Conservation (phyloP, 495 filamentous ascomycete species). For the Paragyromitra xinjiangensis region DNA sequence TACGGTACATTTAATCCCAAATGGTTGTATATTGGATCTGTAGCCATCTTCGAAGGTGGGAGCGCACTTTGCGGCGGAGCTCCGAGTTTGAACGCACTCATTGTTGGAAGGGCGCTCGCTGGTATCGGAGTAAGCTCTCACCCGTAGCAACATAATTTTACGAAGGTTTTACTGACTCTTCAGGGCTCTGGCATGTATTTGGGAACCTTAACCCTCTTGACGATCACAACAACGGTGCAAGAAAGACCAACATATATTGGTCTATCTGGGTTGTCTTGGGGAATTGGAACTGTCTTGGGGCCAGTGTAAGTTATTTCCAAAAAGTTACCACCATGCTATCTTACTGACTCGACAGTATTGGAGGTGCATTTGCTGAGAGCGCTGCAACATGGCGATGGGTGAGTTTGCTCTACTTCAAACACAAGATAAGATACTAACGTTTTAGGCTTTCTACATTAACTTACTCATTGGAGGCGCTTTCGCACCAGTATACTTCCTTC, state of each 20-base stretch:
- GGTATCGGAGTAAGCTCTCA: slow-evolving; percentile 67
- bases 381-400: slow-evolving; percentile 47
- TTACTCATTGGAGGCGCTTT: slow-evolving; percentile 66
- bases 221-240: slow-evolving; percentile 59
- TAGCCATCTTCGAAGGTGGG: slow-evolving; percentile 64
- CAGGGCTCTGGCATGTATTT: slow-evolving; percentile 66
- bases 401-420: neutral
- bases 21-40: slow-evolving; percentile 63
- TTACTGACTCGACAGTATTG: slow-evolving; percentile 21
- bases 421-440: neutral
- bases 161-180: slow-evolving; percentile 51
- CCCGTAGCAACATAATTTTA: slow-evolving; percentile 63
- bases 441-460: slow-evolving; percentile 77
- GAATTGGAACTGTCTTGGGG: slow-evolving; percentile 41
- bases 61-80: slow-evolving; percentile 71
- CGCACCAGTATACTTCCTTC: slow-evolving; percentile 67
- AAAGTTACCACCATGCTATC: neutral
- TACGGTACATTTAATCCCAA: slow-evolving; percentile 67
- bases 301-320: slow-evolving; percentile 14
- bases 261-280: slow-evolving; percentile 50
- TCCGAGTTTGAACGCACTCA: slow-evolving; percentile 67
- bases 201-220: slow-evolving; percentile 62
- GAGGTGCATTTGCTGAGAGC: slow-evolving; percentile 41
- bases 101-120: slow-evolving; percentile 70
- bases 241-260: slow-evolving; percentile 65